Conservation (phyloP, 2,329 filamentous ascomycete species). For the Volutella citrinella region DNA sequence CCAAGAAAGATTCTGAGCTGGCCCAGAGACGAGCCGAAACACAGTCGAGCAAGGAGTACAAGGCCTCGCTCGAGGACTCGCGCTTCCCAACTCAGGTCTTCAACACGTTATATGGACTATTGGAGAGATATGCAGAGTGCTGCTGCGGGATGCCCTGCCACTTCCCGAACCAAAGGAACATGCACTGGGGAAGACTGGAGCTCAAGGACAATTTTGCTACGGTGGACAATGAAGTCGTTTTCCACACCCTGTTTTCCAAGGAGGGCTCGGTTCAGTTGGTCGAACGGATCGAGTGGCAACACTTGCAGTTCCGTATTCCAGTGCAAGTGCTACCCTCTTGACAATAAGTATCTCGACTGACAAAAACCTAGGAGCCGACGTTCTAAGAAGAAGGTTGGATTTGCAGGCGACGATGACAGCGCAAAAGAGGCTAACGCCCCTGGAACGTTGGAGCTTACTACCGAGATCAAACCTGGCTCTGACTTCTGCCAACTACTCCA, state of each 20-base stretch:
- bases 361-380: neutral
- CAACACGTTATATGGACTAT: neutral
- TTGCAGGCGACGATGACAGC: neutral
- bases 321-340: neutral
- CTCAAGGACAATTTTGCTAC: neutral
- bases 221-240: slow-evolving; percentile 1
- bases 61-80: slow-evolving; percentile 1
- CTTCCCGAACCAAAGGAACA: neutral
- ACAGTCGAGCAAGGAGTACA: neutral
- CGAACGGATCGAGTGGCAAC: slow-evolving; percentile 7
- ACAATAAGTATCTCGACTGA: neutral
- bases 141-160: slow-evolving; percentile 1
- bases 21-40: neutral
- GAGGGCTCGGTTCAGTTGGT: neutral
- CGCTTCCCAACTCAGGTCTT: slow-evolving; percentile 4
- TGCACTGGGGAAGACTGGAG: slow-evolving; percentile 5
- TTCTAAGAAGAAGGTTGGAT: neutral
- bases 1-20: slow-evolving; percentile 1
- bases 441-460: neutral
- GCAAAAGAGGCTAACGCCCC: neutral
- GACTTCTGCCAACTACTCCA: slow-evolving; percentile 1
- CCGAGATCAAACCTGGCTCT: neutral
- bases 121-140: slow-evolving; percentile 1
- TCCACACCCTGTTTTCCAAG: slow-evolving; percentile 4
- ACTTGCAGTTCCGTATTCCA: slow-evolving; percentile 4